phyloP scores from a whole-genome alignment of 371 early-diverging fungal species.

The Mucor irregularis region DNA sequence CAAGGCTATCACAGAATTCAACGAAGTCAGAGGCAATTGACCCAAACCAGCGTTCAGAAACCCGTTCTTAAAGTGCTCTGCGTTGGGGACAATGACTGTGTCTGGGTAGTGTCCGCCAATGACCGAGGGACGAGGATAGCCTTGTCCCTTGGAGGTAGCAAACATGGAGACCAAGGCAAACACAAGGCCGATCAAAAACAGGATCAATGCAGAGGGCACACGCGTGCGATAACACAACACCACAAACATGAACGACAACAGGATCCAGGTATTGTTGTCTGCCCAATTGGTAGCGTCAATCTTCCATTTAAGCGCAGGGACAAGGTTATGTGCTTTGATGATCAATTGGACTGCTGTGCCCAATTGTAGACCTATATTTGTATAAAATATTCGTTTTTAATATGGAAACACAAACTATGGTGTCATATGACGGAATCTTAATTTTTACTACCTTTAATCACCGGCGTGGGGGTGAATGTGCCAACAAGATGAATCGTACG shows the following conservation, averaged over 20 bases:
- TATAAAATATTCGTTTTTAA: not conserved
- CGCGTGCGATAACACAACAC: conserved; percentile 68
- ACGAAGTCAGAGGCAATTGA: conserved; percentile 82
- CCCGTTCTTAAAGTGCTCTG: conserved; percentile 67
- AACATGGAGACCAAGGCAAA: conserved; percentile 65
- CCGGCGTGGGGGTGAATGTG: conserved; percentile 71
- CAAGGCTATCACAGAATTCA: conserved; percentile 87
- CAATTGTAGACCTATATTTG: conserved; percentile 66
- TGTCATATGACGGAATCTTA: not conserved
- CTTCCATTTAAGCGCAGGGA: conserved; percentile 33
- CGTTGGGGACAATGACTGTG: conserved; percentile 58
- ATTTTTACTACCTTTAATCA: conserved; percentile 68
- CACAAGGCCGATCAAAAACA: conserved; percentile 74
- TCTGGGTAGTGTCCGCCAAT: conserved; percentile 65
- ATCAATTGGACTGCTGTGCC: conserved; percentile 81
- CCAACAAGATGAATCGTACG: conserved; percentile 72
- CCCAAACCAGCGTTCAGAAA: conserved; percentile 84
- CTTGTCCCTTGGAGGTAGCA: conserved; percentile 17
- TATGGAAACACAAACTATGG: too few relatives aligned
- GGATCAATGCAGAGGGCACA: conserved; percentile 71
- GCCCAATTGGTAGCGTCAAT: conserved; percentile 56
- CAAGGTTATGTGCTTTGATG: conserved; percentile 70
- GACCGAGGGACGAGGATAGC: conserved; percentile 35
- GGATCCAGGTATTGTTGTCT: conserved; percentile 79
- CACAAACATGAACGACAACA: conserved; percentile 67